Percentiles rank a stretch among this genome's conserved stretches.
Evolutionary conservation across 2,329 filamentous ascomycete species (phyloP).

Genomic region (Pseudogymnoascus sp.): DNA sequence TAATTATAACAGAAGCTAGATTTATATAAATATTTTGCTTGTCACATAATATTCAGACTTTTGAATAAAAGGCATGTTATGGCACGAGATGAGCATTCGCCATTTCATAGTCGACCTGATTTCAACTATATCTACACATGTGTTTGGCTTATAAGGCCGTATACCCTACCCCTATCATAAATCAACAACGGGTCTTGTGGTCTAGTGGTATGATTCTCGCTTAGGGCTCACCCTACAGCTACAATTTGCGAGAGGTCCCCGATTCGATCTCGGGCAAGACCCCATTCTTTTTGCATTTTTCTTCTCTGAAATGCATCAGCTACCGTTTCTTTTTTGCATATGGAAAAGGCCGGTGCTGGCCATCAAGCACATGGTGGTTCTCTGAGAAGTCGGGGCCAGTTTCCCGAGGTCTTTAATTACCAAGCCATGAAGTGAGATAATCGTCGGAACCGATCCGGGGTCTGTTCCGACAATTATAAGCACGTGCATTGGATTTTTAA

Average conservation of each 20-base stretch:
- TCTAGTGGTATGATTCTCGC: constrained; percentile 12
- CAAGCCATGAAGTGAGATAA: neutral
- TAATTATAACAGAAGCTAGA: neutral
- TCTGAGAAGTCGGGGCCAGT: neutral
- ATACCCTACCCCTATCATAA: neutral
- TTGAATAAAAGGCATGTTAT: neutral
- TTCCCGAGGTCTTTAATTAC: neutral
- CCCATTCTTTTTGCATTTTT: constrained; percentile 3
- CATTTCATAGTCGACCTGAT: neutral
- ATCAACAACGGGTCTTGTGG: constrained; percentile 8
- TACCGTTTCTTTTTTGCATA: neutral
- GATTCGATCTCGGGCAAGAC: constrained; percentile 12
- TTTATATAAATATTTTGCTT: neutral
- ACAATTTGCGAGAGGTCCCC: constrained; percentile 12
- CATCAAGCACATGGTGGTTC: neutral
- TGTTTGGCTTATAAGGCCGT: neutral
- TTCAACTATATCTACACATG: neutral
- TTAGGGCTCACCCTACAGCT: constrained; percentile 12
- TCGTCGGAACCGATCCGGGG: neutral
- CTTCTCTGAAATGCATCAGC: neutral
- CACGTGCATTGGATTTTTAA: neutral
- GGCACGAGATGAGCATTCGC: neutral
- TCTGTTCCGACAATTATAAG: neutral
- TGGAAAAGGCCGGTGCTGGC: neutral
- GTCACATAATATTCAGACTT: neutral